These are phyloP conservation scores for Calonectria pteridis DNA, from an alignment of 2,329 filamentous ascomycete genomes.

Conservation along the genomic window DNA sequence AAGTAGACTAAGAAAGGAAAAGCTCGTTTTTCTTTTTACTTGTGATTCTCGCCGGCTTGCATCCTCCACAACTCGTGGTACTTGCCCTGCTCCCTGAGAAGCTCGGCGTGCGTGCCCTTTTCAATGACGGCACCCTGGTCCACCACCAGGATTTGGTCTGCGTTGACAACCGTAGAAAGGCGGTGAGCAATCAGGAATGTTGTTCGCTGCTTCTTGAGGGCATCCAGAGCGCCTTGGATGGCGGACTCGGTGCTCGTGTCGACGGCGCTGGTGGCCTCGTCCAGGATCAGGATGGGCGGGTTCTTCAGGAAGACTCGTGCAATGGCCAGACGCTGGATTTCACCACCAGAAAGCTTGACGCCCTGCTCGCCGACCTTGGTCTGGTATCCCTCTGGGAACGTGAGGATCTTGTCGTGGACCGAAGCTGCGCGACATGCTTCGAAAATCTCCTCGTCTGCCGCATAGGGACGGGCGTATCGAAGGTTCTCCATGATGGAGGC, in stretches of 20 bases:
- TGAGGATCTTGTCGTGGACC: constrained; percentile 73
- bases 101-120: constrained; percentile 61
- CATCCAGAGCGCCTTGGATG: constrained; percentile 60
- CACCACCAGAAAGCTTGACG: constrained; percentile 63
- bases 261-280: constrained; percentile 65
- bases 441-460: constrained; percentile 70
- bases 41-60: constrained; percentile 45
- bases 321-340: constrained; percentile 63
- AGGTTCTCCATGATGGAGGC: constrained; percentile 74
- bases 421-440: constrained; percentile 72
- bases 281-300: constrained; percentile 52
- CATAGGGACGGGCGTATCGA: constrained; percentile 71
- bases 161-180: constrained; percentile 55
- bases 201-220: constrained; percentile 61
- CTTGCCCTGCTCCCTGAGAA: constrained; percentile 60
- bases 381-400: constrained; percentile 66
- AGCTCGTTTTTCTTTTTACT: not conserved
- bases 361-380: constrained; percentile 62
- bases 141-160: constrained; percentile 67
- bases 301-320: constrained; percentile 52
- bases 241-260: constrained; percentile 58
- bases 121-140: constrained; percentile 65
- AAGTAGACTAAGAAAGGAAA: not conserved
- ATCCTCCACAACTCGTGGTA: constrained; percentile 66
- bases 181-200: constrained; percentile 65